Evolutionary conservation across 1,284 basidiomycete genomes (phyloP), one percentile per base, ranked within the genome.

Genomic region (Tausonia pullulans): DNA sequence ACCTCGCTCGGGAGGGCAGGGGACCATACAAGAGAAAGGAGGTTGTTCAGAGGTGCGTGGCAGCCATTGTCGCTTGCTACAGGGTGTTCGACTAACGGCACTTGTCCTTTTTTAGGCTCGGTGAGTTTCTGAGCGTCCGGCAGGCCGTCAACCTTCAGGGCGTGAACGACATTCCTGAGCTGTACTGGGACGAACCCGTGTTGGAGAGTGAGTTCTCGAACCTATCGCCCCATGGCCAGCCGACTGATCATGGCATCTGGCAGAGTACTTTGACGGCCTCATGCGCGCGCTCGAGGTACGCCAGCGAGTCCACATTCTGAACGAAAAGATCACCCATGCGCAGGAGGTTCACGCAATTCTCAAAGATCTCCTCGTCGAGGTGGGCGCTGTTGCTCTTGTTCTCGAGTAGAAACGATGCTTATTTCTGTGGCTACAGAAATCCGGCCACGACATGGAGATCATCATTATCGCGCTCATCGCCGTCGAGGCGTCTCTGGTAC

Each of bases 301-400:
- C 71, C 79, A 83, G 49, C 82, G 91, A 43, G 89, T 88, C 3
- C 81, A 83, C 48, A 83, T 86, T 0, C 82, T 94, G 63, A 94
- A 94, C 73, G 87, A 90, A 71, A 94, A 94, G 73, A 91, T 94
- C 66, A 92, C 90, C 11, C 94, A 95, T 75, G 90, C 91, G 7
- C 87, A 88, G 11, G 91, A 95, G 78, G 85, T 86, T 45, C 74
- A 80, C 67, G 84, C 81, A 83, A 83, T 85, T 5, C 78, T 92
- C 45, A 80, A 88, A 55, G 86, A 88, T 66, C 78, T 91, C 1
- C 78, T 91, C 10, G 88, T 88, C 0, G 87, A 90, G 80, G 86
- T 86, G 71, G 58, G 75, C 64, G 27, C 13, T 61, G 50, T 58
- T 10, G n/a, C 51, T 67, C 27, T 7, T 55, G 49, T 59, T 51